A percentile compares a stretch with the other conserved stretches of the same genome.
phyloP scores from a whole-genome alignment of 805 yeast genomes.

The Sungouiozyma intestinalis region DNA sequence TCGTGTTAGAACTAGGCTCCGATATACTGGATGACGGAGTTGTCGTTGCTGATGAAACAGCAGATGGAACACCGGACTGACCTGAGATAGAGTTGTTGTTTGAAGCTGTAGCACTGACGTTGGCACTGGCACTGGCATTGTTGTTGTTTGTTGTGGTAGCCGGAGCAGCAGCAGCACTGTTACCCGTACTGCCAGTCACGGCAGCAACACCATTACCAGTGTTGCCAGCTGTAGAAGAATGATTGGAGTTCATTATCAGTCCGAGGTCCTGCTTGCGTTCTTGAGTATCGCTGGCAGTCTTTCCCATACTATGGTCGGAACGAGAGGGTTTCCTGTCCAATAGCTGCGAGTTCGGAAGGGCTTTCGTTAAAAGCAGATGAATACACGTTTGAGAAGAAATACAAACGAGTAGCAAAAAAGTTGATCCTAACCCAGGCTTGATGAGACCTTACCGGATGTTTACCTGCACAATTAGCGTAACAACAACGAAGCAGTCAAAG shows the following conservation, averaged over 20 bases:
- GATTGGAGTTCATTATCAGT: background rate
- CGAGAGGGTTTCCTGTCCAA: background rate
- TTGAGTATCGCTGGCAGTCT: background rate
- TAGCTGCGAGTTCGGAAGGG: background rate
- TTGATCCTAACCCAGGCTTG: background rate
- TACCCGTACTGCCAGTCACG: no score
- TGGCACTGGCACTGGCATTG: background rate
- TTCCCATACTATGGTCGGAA: background rate
- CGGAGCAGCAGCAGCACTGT: background rate
- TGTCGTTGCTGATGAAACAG: background rate
- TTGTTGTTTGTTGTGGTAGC: background rate
- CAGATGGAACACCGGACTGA: background rate
- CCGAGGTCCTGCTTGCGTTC: background rate
- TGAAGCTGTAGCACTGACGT: slow-evolving; percentile 1
- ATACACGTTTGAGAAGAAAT: background rate
- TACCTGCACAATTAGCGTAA: background rate
- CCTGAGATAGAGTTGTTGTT: background rate
- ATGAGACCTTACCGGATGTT: background rate
- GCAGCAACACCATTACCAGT: background rate
- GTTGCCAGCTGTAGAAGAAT: background rate
- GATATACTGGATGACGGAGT: slow-evolving; percentile 1
- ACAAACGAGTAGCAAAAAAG: background rate
- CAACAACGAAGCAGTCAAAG: background rate
- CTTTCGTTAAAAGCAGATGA: background rate
- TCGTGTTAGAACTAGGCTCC: slow-evolving; percentile 15